Percentiles rank a stretch among this genome's conserved stretches.
Conservation (phyloP, 2,329 filamentous ascomycete species). For the Coniosporium tulheliwenetii region DNA sequence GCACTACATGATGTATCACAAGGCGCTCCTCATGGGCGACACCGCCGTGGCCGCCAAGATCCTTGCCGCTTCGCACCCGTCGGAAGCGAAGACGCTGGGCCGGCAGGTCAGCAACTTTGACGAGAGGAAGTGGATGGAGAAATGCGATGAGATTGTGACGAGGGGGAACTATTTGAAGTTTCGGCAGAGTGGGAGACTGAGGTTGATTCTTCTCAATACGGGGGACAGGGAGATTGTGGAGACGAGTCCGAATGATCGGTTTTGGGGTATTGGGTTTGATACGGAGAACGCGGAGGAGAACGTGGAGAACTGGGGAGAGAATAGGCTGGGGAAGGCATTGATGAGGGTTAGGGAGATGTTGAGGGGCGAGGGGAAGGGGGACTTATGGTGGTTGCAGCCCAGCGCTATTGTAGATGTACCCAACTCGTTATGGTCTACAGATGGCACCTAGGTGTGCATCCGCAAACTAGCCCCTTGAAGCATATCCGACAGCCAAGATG, state of each 20-base stretch:
- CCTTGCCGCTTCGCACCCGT: slow-evolving; percentile 8
- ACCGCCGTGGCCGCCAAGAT: slow-evolving; percentile 12
- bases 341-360: slow-evolving; percentile 17
- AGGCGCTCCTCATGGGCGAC: slow-evolving; percentile 17
- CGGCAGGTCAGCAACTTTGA: slow-evolving; percentile 17
- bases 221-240: slow-evolving; percentile 16
- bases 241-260: slow-evolving; percentile 18
- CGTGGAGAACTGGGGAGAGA: slow-evolving; percentile 16
- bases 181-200: slow-evolving; percentile 13
- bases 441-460: too few relatives aligned
- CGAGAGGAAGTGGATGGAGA: slow-evolving; percentile 12
- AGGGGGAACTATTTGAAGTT: slow-evolving; percentile 18
- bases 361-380: slow-evolving; percentile 5
- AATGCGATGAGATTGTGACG: slow-evolving; percentile 14
- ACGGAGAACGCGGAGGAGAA: slow-evolving; percentile 13
- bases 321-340: slow-evolving; percentile 16
- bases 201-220: slow-evolving; percentile 13
- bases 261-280: slow-evolving; percentile 19
- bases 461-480: too few relatives aligned
- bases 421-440: too few relatives aligned
- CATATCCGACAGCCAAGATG: too few relatives aligned
- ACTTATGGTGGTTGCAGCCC: not conserved
- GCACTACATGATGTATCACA: slow-evolving; percentile 21
- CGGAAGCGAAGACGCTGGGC: slow-evolving; percentile 14
- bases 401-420: too few relatives aligned